Conservation (phyloP, 768 basidiomycete species). For the Infundibulicybe gibba region DNA sequence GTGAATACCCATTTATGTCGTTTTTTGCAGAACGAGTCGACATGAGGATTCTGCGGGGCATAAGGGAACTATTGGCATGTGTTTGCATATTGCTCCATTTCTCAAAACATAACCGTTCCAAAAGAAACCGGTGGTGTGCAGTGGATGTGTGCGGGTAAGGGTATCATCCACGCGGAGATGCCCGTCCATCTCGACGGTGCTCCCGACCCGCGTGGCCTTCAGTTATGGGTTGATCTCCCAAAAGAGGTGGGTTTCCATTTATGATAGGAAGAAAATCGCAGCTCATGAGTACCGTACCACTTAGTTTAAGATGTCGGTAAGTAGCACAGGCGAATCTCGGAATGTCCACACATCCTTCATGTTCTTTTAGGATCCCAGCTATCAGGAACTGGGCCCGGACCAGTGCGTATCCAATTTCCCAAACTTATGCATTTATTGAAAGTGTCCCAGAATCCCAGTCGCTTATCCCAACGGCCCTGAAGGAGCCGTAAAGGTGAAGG, state of each 20-base stretch:
- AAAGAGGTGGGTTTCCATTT: slow-evolving; percentile 42
- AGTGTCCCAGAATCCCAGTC: slow-evolving; percentile 52
- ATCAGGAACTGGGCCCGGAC: slow-evolving; percentile 74
- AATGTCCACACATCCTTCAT: not conserved
- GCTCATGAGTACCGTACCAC: slow-evolving; percentile 16
- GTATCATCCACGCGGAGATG: slow-evolving; percentile 88
- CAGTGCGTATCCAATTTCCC: slow-evolving; percentile 35
- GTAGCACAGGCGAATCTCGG: slow-evolving; percentile 3
- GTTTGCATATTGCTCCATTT: not conserved
- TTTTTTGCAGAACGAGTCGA: slow-evolving; percentile 47
- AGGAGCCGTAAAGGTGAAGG: slow-evolving; percentile 68
- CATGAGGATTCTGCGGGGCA: slow-evolving; percentile 95
- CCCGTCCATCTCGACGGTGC: slow-evolving; percentile 66
- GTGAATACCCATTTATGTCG: not conserved
- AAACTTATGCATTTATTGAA: not conserved
- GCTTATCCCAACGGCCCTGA: slow-evolving; percentile 70
- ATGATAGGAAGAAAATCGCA: slow-evolving; percentile 12
- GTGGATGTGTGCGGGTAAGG: slow-evolving; percentile 88
- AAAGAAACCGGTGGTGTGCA: slow-evolving; percentile 80
- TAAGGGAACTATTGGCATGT: slow-evolving; percentile 58
- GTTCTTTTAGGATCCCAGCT: slow-evolving; percentile 59
- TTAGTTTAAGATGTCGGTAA: slow-evolving; percentile 74
- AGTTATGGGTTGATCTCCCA: slow-evolving; percentile 85
- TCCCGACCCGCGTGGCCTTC: slow-evolving; percentile 79
- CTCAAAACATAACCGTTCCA: not conserved